phyloP scores from a whole-genome alignment of 1,284 basidiomycete genomes.

The Tilletia walkeri region DNA sequence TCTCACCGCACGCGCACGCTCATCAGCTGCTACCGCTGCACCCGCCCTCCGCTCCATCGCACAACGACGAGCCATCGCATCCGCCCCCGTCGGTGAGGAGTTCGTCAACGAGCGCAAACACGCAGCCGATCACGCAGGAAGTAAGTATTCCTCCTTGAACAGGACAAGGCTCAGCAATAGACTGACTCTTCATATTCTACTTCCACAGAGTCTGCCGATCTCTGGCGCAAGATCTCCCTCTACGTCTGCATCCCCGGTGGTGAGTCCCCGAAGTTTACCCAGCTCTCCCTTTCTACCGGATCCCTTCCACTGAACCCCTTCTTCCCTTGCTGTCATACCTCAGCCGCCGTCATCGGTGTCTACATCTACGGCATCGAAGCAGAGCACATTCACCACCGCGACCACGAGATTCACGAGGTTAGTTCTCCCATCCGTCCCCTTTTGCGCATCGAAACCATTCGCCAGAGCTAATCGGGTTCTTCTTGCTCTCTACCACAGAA shows the following conservation, averaged over 20 bases:
- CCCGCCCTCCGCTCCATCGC: background rate
- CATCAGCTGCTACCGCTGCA: constrained; percentile 17
- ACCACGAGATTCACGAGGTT: constrained; percentile 45
- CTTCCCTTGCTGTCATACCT: background rate
- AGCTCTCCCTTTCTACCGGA: background rate
- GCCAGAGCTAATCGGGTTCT: background rate
- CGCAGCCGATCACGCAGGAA: constrained; percentile 45
- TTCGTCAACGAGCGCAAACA: constrained; percentile 40
- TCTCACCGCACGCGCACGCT: constrained; percentile 21
- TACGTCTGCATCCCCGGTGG: constrained; percentile 47
- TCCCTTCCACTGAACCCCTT: background rate
- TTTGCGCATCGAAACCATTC: background rate
- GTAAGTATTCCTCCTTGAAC: constrained; percentile 32
- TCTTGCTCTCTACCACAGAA: constrained; percentile 19
- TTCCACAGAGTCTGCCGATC: constrained; percentile 40
- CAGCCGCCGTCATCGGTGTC: constrained; percentile 43
- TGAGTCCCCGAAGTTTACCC: constrained; percentile 24
- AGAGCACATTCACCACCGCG: constrained; percentile 45
- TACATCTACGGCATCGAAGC: constrained; percentile 53
- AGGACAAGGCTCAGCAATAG: no score
- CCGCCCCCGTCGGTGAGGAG: constrained; percentile 30
- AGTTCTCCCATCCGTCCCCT: background rate
- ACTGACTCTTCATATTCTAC: background rate
- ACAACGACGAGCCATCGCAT: background rate
- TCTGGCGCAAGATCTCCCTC: constrained; percentile 49